A percentile compares a stretch with the other conserved stretches of the same genome.
Evolutionary conservation across 2,329 filamentous ascomycete species (phyloP).

Genomic region (Trichoderma semiorbis): DNA sequence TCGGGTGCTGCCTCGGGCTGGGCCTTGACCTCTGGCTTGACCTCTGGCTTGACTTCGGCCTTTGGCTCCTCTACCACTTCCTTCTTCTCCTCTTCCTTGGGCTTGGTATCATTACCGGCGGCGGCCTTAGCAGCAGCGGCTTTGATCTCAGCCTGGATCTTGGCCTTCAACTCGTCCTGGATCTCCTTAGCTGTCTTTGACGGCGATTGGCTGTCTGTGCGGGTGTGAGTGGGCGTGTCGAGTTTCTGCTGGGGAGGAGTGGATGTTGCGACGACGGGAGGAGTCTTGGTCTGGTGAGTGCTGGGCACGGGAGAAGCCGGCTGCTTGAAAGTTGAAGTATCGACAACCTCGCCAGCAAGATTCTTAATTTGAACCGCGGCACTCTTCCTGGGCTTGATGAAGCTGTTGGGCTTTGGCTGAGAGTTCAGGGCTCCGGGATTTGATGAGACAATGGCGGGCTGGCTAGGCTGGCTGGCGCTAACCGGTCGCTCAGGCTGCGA

Average conservation of each 20-base stretch:
- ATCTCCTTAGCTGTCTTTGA: slow-evolving; percentile 78
- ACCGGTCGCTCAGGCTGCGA: slow-evolving; percentile 71
- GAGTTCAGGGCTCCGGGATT: slow-evolving; percentile 62
- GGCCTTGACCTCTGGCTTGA: not conserved
- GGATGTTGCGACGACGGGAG: slow-evolving; percentile 68
- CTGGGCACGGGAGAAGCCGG: slow-evolving; percentile 55
- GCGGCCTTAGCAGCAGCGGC: slow-evolving; percentile 47
- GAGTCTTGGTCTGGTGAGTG: slow-evolving; percentile 58
- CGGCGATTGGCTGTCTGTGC: slow-evolving; percentile 65
- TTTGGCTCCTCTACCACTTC: slow-evolving; percentile 27
- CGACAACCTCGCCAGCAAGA: slow-evolving; percentile 71
- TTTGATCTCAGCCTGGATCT: slow-evolving; percentile 45
- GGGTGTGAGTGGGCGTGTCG: slow-evolving; percentile 63
- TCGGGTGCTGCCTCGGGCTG: not conserved
- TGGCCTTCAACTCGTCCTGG: slow-evolving; percentile 75
- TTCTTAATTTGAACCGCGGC: slow-evolving; percentile 82
- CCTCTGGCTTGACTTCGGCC: slow-evolving; percentile 26
- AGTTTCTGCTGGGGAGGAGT: slow-evolving; percentile 80
- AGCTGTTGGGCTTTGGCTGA: slow-evolving; percentile 47
- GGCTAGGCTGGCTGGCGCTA: slow-evolving; percentile 60
- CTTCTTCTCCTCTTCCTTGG: slow-evolving; percentile 25
- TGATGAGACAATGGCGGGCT: slow-evolving; percentile 60
- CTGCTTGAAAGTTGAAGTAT: slow-evolving; percentile 59
- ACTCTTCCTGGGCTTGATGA: slow-evolving; percentile 60
- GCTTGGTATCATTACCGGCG: slow-evolving; percentile 36